phyloP scores from a whole-genome alignment of 495 filamentous ascomycete species.

The Neurospora pannonica region DNA sequence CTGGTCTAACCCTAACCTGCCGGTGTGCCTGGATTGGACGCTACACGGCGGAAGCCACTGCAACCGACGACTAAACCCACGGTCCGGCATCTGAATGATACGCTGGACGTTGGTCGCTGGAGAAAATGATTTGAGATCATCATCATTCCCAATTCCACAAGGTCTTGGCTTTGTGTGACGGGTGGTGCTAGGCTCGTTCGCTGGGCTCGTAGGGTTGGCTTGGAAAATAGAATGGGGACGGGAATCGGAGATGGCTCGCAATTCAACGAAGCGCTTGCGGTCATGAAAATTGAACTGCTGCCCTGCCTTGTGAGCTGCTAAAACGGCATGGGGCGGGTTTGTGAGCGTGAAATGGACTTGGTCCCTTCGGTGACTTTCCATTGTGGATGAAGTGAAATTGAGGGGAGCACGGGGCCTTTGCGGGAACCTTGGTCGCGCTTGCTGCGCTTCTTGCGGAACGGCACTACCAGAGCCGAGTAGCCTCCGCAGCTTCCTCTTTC shows the following conservation, averaged over 20 bases:
- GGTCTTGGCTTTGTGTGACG: background rate
- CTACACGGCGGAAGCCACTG: background rate
- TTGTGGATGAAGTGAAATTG: background rate
- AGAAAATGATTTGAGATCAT: background rate
- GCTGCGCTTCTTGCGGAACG: background rate
- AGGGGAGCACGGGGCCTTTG: background rate
- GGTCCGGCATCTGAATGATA: background rate
- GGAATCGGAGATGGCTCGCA: background rate
- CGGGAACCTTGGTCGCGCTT: background rate
- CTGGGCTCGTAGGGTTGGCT: background rate
- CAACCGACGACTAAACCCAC: background rate
- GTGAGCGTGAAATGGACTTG: background rate
- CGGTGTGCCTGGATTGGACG: background rate
- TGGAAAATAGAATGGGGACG: background rate
- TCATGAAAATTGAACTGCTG: background rate
- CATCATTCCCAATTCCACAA: background rate
- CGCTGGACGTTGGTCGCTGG: background rate
- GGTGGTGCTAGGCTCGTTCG: background rate
- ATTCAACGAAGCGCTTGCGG: background rate
- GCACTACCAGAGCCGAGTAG: background rate
- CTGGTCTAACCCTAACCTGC: background rate
- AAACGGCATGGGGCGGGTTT: background rate
- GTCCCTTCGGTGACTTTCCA: background rate
- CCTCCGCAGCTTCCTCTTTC: background rate
- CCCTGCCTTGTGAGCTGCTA: background rate